phyloP scores from a whole-genome alignment of 176 grass and related monocot species.

The Triticum monococcum region DNA sequence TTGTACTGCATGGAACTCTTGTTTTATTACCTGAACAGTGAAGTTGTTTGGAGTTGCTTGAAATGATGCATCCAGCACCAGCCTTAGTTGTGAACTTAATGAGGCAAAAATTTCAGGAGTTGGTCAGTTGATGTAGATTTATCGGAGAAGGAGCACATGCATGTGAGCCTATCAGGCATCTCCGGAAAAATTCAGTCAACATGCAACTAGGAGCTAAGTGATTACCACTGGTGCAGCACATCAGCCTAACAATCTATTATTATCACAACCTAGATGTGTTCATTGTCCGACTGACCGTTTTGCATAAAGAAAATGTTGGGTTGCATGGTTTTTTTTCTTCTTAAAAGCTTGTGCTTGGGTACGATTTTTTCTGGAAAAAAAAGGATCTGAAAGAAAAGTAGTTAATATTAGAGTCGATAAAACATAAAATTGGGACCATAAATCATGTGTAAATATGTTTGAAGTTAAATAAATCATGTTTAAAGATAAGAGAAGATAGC shows the following conservation, averaged over 20 bases:
- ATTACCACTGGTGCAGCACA: conserved; percentile 10
- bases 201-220: neutral
- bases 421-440: neutral
- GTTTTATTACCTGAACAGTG: conserved; percentile 35
- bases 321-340: neutral
- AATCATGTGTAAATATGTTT: neutral
- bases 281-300: neutral
- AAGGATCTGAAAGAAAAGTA: no score
- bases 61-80: conserved; percentile 18
- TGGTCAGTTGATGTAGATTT: conserved; percentile 36
- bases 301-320: neutral
- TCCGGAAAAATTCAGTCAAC: neutral
- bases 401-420: no score
- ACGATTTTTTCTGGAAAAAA: no score
- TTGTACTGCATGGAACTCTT: conserved; percentile 7
- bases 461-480: neutral
- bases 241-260: neutral
- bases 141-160: conserved; percentile 28
- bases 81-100: conserved; percentile 10
- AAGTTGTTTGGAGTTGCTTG: conserved; percentile 37
- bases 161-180: conserved; percentile 22
- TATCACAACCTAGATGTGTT: neutral
- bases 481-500: neutral
- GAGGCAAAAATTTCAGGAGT: neutral
- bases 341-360: no score